Evolutionary conservation across 2,329 filamentous ascomycete genomes (phyloP), one percentile per base, ranked within the genome.

Genomic region (Cladosporium oxysporum): DNA sequence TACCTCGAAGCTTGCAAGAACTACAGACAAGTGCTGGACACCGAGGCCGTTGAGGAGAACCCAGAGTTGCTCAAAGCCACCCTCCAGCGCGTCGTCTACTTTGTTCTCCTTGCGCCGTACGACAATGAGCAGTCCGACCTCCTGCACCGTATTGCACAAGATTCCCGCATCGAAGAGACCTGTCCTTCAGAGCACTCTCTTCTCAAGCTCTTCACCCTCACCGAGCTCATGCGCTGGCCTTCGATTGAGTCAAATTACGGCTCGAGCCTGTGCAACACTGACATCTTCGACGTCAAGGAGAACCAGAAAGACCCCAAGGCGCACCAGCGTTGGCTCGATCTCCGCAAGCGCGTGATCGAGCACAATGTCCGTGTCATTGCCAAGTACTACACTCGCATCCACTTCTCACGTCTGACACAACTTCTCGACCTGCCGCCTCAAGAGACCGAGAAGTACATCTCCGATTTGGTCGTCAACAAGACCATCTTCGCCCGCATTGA

Each of bases 51-150:
- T 5, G 92, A 98, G 80, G 88, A 96, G 72, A 93, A 97, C 77
- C 87, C 92, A 8, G 84, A 89, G 69, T 93, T 96, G 81, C 87
- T 98, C 68, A 90, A 89, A 73, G 91, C 92, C 6, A 88, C 93
- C 21, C 87, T 99, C 52, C 93, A 97, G 82, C 89, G 95, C 75
- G 93, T 98, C 77, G 93, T 98, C 80, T 98, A 96, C 85, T 99
- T 96, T 80, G 89, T 97, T 78, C 95, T 98, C 71, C 90, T 99
- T 61, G 91, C 95, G 8, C 93, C 95, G 8, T 93, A 98, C 80
- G 94, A 99, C 83, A 99, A 99, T 80, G 95, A 99, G 79, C 95
- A 99, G 79, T 95, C 94, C 72, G 95, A 99, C 73, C 90, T 99
- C 64, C 89, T 99, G 68, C 93, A 99, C 82, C 91, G 95, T 74